Percentiles rank a stretch among this genome's conserved stretches.
These are phyloP conservation scores for Salix dunnii DNA, from an alignment of 345 rosid species.

Conservation along the genomic window DNA sequence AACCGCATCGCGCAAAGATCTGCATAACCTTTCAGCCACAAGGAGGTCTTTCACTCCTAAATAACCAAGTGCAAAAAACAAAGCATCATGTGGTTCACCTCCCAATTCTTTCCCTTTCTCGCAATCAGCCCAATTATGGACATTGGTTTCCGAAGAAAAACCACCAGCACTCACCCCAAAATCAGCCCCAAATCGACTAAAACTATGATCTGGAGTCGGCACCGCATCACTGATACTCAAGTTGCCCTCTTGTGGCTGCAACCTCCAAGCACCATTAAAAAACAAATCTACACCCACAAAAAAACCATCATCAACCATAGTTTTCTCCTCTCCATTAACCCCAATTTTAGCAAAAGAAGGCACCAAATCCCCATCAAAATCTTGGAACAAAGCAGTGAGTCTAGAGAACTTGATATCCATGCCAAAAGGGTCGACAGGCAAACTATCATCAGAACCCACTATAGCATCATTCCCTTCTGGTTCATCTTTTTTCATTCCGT, in stretches of 20 bases:
- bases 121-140: background rate
- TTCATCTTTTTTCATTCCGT: slow-evolving; percentile 9
- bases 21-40: slow-evolving; percentile 14
- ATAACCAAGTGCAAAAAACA: slow-evolving; percentile 17
- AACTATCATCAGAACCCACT: slow-evolving; percentile 13
- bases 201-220: slow-evolving; percentile 14
- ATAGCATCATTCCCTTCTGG: slow-evolving; percentile 12
- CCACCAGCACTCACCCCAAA: background rate
- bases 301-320: background rate
- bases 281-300: slow-evolving; percentile 13
- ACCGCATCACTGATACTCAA: slow-evolving; percentile 12
- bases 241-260: slow-evolving; percentile 7
- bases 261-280: slow-evolving; percentile 3
- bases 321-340: background rate
- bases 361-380: slow-evolving; percentile 11
- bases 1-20: slow-evolving; percentile 17
- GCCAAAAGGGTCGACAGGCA: slow-evolving; percentile 22
- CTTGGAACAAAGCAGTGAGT: slow-evolving; percentile 6
- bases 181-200: slow-evolving; percentile 14
- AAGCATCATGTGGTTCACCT: slow-evolving; percentile 17
- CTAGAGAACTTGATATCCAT: slow-evolving; percentile 9
- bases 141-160: background rate
- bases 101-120: slow-evolving; percentile 5
- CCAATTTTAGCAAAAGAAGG: background rate
- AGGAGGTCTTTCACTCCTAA: slow-evolving; percentile 13